A percentile compares a stretch with the other conserved stretches of the same genome.
Evolutionary conservation across 805 yeast species (phyloP).

Genomic region (Brettanomyces anomalus): DNA sequence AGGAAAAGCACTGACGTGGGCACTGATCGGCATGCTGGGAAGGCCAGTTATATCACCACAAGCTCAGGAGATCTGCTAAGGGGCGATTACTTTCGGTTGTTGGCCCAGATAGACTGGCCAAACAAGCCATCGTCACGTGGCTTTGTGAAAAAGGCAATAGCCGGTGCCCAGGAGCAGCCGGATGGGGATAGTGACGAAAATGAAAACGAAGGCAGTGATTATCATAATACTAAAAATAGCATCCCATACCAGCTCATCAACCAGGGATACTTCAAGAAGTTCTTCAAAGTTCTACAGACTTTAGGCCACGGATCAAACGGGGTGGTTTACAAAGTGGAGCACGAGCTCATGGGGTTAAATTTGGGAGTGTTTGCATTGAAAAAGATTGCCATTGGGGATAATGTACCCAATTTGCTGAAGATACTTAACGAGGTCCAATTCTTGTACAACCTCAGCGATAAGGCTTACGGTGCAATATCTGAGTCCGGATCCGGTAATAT

Average conservation of each 20-base stretch:
- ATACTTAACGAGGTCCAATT: slow-evolving; percentile 75
- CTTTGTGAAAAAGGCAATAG: not conserved
- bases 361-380: slow-evolving; percentile 80
- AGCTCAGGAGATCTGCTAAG: slow-evolving; percentile 14
- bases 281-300: slow-evolving; percentile 51
- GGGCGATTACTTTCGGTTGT: slow-evolving; percentile 22
- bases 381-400: slow-evolving; percentile 76
- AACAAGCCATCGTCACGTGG: slow-evolving; percentile 5
- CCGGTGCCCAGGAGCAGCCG: no score
- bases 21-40: not conserved
- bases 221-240: not conserved
- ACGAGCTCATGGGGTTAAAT: slow-evolving; percentile 59
- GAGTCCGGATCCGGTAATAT: slow-evolving; percentile 36
- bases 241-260: slow-evolving; percentile 46
- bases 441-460: slow-evolving; percentile 41
- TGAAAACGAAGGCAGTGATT: not conserved
- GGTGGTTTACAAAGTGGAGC: slow-evolving; percentile 76
- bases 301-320: slow-evolving; percentile 85
- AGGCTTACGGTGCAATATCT: slow-evolving; percentile 9
- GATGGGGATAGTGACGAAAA: no score
- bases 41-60: slow-evolving; percentile 4
- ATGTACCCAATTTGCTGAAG: slow-evolving; percentile 55
- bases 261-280: slow-evolving; percentile 72
- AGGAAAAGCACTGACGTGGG: not conserved
- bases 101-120: slow-evolving; percentile 9